Evolutionary conservation across 1,284 basidiomycete species (phyloP).

Genomic region (Coniophora puteana): DNA sequence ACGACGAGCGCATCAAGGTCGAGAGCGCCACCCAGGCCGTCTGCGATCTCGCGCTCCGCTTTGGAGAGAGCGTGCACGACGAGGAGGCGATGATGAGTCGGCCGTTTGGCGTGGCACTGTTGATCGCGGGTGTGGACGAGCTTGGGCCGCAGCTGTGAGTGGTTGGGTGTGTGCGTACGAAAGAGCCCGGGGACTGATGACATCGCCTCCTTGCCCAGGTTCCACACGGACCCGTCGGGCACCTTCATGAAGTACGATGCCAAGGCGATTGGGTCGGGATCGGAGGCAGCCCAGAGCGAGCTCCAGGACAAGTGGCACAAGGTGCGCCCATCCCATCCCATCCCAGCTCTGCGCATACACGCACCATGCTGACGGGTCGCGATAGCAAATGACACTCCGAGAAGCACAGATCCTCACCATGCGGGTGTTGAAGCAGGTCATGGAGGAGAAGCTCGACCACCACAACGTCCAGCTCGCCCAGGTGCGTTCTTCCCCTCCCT

Average conservation of each 20-base stretch:
- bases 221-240: constrained; percentile 98
- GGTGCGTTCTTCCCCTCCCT: constrained; percentile 38
- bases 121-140: constrained; percentile 97
- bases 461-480: constrained; percentile 98
- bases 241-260: constrained; percentile 97
- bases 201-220: constrained; percentile 46
- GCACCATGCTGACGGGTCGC: constrained; percentile 8
- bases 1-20: constrained; percentile 96
- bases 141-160: constrained; percentile 90
- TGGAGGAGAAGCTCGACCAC: constrained; percentile 99
- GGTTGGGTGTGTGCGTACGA: not conserved
- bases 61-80: constrained; percentile 98
- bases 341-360: not conserved
- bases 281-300: constrained; percentile 96
- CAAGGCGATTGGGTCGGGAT: constrained; percentile 98
- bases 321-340: constrained; percentile 41
- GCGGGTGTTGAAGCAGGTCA: constrained; percentile 95
- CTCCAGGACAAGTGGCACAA: constrained; percentile 98
- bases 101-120: constrained; percentile 96
- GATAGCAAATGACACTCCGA: constrained; percentile 85
- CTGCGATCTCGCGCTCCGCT: constrained; percentile 94
- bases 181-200: not conserved
- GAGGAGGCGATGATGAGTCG: constrained; percentile 99
- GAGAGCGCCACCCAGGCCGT: constrained; percentile 98
- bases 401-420: constrained; percentile 89